A percentile compares a stretch with the other conserved stretches of the same genome.
These are phyloP conservation scores for Epichloe uncinata DNA, from an alignment of 2,329 filamentous ascomycete genomes.

Conservation along the genomic window DNA sequence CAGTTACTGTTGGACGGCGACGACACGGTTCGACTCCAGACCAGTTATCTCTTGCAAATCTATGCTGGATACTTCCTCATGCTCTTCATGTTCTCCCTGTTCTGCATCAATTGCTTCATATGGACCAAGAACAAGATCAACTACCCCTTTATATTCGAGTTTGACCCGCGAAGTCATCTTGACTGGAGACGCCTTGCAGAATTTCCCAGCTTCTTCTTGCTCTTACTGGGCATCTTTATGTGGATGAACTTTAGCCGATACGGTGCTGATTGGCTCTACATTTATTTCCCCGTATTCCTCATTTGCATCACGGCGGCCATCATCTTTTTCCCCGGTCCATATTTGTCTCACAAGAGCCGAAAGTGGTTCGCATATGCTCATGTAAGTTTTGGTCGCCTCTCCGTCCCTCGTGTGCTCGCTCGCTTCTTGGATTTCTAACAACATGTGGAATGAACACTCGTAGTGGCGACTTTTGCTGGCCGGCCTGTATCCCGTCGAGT, in stretches of 20 bases:
- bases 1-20: constrained; percentile 40
- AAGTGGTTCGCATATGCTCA: constrained; percentile 85
- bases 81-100: constrained; percentile 67
- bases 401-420: not conserved
- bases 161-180: constrained; percentile 71
- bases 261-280: constrained; percentile 52
- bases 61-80: constrained; percentile 88
- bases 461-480: constrained; percentile 77
- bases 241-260: constrained; percentile 78
- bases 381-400: constrained; percentile 35
- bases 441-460: not conserved
- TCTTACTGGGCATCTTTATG: constrained; percentile 66
- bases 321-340: constrained; percentile 61
- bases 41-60: constrained; percentile 67
- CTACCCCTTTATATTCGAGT: constrained; percentile 94
- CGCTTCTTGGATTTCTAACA: not conserved
- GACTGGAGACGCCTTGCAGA: constrained; percentile 84
- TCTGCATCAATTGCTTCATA: constrained; percentile 70
- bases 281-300: constrained; percentile 78
- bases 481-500: constrained; percentile 85
- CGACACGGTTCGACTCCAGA: constrained; percentile 32
- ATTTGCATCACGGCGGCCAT: constrained; percentile 54
- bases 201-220: constrained; percentile 73
- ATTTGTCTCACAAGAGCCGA: constrained; percentile 64
- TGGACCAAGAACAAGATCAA: constrained; percentile 85